Evolutionary conservation across 805 yeast species (phyloP), one percentile per base, ranked within the genome.

Genomic region (Kuraishia capsulata): DNA sequence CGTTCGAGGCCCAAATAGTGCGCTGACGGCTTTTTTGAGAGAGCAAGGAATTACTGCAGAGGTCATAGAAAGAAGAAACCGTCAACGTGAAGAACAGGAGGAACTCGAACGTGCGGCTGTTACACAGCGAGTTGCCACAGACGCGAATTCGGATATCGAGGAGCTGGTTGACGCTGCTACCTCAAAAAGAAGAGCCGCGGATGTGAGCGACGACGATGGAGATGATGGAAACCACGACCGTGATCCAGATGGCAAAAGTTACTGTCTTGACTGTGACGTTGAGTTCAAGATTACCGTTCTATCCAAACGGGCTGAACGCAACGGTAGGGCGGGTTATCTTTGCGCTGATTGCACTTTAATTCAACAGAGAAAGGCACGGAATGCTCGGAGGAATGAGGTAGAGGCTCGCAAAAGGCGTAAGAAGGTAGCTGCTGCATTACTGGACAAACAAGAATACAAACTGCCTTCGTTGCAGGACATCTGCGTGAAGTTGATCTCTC

Each of bases 11-110:
- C 84, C 95, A 33, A 86, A 85, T 62, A 81, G 94, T 47, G 97
- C 97, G 0, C 65, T 89, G 47, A 89, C 96, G 0, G 92, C 84
- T 57, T 89, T 89, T 51, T 67, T 89, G 43, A 67, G 88, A 36
- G 86, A 82, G 40, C 95, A 88, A 57, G 97, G 97, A 26, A 89
- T 89, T 60, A 82, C 67, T 51, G 87, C 96, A 1, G 87, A 78
- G 41, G 78, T 76, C 31, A 87, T 87, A 53, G 68, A 88, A 51
- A 62, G 62, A 36, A 45, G 66, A 39, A 55, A 54, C 37, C 62
- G 57, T 39, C 53, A 47, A 25, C 47, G 53, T 18, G 38, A 48
- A 30, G 45, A 48, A 33, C 53, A 69, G 41, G 69, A 64, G 56
- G 42, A 55, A 42, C 59, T 56, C 37, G 57, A 28, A 13, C 14